Conservation (phyloP, 139 green algal genomes). For the Edaphochlamys debaryana region DNA sequence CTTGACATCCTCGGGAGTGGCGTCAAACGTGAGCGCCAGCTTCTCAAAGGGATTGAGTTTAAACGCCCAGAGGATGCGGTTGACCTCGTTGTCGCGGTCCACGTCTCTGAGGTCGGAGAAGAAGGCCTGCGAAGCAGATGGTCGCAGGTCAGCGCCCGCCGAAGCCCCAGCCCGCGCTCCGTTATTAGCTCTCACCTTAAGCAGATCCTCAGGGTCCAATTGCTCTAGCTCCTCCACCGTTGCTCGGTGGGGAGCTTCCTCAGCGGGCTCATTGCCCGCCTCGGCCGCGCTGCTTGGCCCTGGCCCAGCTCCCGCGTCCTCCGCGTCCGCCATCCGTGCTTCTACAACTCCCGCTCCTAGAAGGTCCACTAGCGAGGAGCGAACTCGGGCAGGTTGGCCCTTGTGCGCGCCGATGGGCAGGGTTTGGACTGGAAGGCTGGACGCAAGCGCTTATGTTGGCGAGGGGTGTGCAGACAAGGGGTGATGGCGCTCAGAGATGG, state of each 20-base stretch:
- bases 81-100: constrained; percentile 94
- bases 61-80: constrained; percentile 91
- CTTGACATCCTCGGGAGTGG: constrained; percentile 82
- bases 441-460: too few species aligned
- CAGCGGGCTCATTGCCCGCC: background rate
- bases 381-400: too few species aligned
- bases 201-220: constrained; percentile 28
- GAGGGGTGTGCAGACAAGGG: too few species aligned
- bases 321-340: constrained; percentile 18
- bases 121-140: constrained; percentile 72
- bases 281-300: constrained; percentile 20
- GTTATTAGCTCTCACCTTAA: constrained; percentile 1
- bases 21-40: constrained; percentile 87
- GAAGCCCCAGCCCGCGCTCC: background rate
- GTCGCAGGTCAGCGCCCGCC: background rate
- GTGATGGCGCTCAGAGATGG: too few species aligned
- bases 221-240: constrained; percentile 24
- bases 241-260: background rate
- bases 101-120: constrained; percentile 90
- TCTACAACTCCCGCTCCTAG: too few species aligned
- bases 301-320: background rate
- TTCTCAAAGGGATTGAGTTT: constrained; percentile 98
- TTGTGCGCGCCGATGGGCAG: too few species aligned
- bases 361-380: too few species aligned
- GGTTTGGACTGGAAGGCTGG: too few species aligned